Percentiles rank a stretch among this genome's conserved stretches.
phyloP scores from a whole-genome alignment of 106 monocot genomes.

The Hemerocallis citrina region DNA sequence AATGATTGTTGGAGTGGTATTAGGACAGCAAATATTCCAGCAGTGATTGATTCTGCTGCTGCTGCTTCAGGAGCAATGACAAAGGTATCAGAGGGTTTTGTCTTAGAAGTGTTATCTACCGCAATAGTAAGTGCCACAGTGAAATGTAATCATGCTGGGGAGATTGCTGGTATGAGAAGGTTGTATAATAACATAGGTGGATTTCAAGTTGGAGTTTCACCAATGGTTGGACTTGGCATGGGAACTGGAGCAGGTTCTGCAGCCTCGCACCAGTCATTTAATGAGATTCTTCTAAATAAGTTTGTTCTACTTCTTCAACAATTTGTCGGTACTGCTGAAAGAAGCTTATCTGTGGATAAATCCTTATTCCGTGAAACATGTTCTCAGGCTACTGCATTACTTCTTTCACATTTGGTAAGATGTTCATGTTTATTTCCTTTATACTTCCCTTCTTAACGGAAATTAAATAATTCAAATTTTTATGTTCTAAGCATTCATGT shows the following conservation, averaged over 20 bases:
- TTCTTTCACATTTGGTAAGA: constrained; percentile 93
- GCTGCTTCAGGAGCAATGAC: constrained; percentile 93
- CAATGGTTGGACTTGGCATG: constrained; percentile 29
- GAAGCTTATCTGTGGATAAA: constrained; percentile 68
- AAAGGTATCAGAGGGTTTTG: constrained; percentile 59
- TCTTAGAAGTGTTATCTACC: constrained; percentile 83
- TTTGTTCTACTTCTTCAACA: constrained; percentile 89
- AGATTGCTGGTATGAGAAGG: constrained; percentile 97
- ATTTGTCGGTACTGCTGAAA: constrained; percentile 82
- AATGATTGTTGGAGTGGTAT: constrained; percentile 89
- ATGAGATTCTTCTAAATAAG: constrained; percentile 71
- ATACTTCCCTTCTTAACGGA: background rate
- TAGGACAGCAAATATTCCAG: constrained; percentile 89
- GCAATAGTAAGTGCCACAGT: constrained; percentile 82
- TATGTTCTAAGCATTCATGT: background rate
- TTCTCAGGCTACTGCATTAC: constrained; percentile 92
- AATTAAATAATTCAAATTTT: background rate
- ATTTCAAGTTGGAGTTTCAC: constrained; percentile 42
- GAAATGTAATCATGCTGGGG: constrained; percentile 84
- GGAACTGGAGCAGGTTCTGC: constrained; percentile 21
- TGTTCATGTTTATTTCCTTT: background rate
- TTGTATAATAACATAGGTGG: constrained; percentile 83
- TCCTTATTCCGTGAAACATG: constrained; percentile 79
- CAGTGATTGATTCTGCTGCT: constrained; percentile 80
- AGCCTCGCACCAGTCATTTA: constrained; percentile 44